Percentiles rank a stretch among this genome's conserved stretches.
These are phyloP conservation scores for Pestalotiopsis sp. DNA, from an alignment of 2,329 filamentous ascomycete genomes.

Conservation along the genomic window DNA sequence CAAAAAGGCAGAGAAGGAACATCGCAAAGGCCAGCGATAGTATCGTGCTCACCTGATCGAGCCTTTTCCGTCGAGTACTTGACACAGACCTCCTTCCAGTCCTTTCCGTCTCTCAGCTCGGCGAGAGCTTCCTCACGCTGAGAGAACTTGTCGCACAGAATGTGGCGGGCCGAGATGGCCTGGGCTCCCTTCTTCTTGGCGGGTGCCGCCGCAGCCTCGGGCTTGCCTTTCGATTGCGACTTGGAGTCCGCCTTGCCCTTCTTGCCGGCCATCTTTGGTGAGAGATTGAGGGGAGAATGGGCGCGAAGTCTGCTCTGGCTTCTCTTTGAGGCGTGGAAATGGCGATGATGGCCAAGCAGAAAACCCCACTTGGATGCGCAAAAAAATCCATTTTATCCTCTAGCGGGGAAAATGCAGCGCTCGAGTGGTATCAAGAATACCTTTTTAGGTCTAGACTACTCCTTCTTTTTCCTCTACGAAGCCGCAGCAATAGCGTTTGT, in stretches of 20 bases:
- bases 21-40: no score
- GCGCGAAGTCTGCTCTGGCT: neutral
- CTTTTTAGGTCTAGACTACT: neutral
- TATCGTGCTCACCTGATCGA: constrained; percentile 9
- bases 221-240: constrained; percentile 25
- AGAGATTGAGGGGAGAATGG: neutral
- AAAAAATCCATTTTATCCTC: neutral
- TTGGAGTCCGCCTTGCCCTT: constrained; percentile 23
- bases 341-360: neutral
- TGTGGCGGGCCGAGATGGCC: constrained; percentile 75
- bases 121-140: constrained; percentile 17
- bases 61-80: constrained; percentile 15
- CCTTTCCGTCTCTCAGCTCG: neutral
- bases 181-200: constrained; percentile 59
- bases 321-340: neutral
- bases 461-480: no score
- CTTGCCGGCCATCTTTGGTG: constrained; percentile 21
- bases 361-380: constrained; percentile 28
- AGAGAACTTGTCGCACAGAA: constrained; percentile 43
- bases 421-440: neutral
- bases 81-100: constrained; percentile 1
- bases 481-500: no score
- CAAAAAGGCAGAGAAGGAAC: neutral
- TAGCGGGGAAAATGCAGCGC: neutral
- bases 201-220: constrained; percentile 24